These are phyloP conservation scores for Coemansia sp. DNA, from an alignment of 192 early-diverging fungal species.

Conservation along the genomic window DNA sequence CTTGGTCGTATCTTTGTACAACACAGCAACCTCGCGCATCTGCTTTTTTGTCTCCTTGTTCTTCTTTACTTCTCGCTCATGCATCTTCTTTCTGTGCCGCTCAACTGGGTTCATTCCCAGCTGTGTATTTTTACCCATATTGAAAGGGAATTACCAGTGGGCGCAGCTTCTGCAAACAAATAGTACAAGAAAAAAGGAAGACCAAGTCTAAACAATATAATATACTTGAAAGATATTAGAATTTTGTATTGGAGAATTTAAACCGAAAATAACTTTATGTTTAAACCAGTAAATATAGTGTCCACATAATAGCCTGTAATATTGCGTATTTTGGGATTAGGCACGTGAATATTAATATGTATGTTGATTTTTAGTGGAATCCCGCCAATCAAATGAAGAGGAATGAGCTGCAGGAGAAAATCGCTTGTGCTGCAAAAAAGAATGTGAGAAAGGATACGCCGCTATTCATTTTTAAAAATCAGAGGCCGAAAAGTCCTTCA, in stretches of 20 bases:
- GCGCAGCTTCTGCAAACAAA: not conserved
- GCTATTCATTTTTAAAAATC: not conserved
- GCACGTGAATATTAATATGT: too few species aligned
- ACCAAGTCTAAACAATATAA: too few species aligned
- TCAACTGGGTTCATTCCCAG: slow-evolving; percentile 38
- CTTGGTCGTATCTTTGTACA: slow-evolving; percentile 40
- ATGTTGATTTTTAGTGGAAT: too few species aligned
- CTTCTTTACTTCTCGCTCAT: slow-evolving; percentile 38
- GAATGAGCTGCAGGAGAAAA: too few species aligned
- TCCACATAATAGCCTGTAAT: too few species aligned
- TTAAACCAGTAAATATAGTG: not conserved
- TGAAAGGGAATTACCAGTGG: not conserved
- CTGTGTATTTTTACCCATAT: slow-evolving; percentile 33
- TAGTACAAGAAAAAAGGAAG: too few species aligned
- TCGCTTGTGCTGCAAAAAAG: not conserved
- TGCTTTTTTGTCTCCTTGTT: slow-evolving; percentile 50
- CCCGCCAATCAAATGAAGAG: too few species aligned
- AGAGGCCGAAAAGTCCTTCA: not conserved
- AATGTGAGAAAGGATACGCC: not conserved
- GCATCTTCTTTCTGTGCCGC: slow-evolving; percentile 31
- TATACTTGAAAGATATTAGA: too few species aligned
- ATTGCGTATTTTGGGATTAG: too few species aligned
- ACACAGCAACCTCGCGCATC: slow-evolving; percentile 33
- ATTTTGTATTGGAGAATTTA: too few species aligned
- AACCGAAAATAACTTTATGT: not conserved